These are phyloP conservation scores for Macrocybe gigantea DNA, from an alignment of 768 basidiomycete genomes.

Conservation along the genomic window DNA sequence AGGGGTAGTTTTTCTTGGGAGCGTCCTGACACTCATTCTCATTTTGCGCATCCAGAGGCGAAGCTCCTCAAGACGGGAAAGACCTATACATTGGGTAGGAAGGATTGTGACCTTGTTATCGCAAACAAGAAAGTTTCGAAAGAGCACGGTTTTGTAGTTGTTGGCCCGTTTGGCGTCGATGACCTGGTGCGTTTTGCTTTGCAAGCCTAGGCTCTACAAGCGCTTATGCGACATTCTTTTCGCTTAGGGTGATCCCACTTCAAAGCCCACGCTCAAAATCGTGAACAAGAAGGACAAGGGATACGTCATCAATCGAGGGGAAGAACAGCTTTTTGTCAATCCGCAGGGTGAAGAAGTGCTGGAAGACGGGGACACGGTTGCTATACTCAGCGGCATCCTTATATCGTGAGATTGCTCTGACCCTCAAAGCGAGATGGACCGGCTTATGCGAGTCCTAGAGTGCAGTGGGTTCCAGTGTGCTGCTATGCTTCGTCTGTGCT, in stretches of 20 bases:
- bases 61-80: slow-evolving; percentile 62
- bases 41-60: slow-evolving; percentile 14
- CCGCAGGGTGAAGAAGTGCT: slow-evolving; percentile 34
- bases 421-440: neutral
- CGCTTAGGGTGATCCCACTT: slow-evolving; percentile 42
- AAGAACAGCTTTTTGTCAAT: slow-evolving; percentile 25
- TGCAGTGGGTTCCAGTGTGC: slow-evolving; percentile 45
- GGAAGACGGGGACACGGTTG: slow-evolving; percentile 48
- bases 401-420: slow-evolving; percentile 37
- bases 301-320: slow-evolving; percentile 35
- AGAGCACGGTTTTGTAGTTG: slow-evolving; percentile 51
- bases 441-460: slow-evolving; percentile 22
- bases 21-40: no score
- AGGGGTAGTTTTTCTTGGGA: slow-evolving; percentile 9
- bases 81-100: slow-evolving; percentile 53
- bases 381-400: slow-evolving; percentile 34
- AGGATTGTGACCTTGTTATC: slow-evolving; percentile 43
- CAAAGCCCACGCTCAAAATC: slow-evolving; percentile 43
- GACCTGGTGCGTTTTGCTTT: slow-evolving; percentile 44
- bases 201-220: neutral
- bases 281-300: slow-evolving; percentile 42
- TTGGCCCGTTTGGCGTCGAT: slow-evolving; percentile 44
- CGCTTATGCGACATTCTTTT: neutral
- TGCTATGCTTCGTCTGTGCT: slow-evolving; percentile 37
- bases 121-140: slow-evolving; percentile 62